Evolutionary conservation across 805 yeast species (phyloP).

Genomic region (Metschnikowia lochheadii): DNA sequence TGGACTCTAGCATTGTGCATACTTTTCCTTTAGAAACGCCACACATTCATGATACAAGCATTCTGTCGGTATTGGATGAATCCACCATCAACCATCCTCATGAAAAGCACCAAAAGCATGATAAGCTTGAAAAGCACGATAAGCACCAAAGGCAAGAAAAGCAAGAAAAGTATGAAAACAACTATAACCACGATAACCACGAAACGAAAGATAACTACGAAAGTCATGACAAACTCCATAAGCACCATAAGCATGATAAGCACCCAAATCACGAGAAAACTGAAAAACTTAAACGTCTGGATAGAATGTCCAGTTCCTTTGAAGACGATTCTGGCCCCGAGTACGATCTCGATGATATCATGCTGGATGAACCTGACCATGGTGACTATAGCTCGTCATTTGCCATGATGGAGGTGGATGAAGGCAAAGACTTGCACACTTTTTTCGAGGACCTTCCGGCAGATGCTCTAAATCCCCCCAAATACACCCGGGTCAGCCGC

Average conservation of each 20-base stretch:
- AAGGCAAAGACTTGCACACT: constrained; percentile 12
- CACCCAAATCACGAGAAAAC: no score
- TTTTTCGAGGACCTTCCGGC: constrained; percentile 30
- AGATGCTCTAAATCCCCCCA: constrained; percentile 49
- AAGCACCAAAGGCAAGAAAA: no score
- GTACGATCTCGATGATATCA: constrained; percentile 12
- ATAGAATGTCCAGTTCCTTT: background rate
- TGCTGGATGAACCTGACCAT: constrained; percentile 16
- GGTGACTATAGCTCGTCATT: constrained; percentile 16
- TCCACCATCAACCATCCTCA: background rate
- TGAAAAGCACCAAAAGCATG: no score
- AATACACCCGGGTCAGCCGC: constrained; percentile 48
- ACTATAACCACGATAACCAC: no score
- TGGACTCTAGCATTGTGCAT: background rate
- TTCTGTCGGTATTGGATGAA: background rate
- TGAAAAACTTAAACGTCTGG: no score
- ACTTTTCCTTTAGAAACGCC: background rate
- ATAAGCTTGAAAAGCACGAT: no score
- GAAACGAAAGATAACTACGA: no score
- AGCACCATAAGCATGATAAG: no score
- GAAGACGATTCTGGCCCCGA: constrained; percentile 13
- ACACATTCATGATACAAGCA: background rate
- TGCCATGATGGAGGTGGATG: constrained; percentile 13
- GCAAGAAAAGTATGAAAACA: no score
- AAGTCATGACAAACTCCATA: no score